Evolutionary conservation across 345 rosid species (phyloP).

Genomic region (Citrus glauca): DNA sequence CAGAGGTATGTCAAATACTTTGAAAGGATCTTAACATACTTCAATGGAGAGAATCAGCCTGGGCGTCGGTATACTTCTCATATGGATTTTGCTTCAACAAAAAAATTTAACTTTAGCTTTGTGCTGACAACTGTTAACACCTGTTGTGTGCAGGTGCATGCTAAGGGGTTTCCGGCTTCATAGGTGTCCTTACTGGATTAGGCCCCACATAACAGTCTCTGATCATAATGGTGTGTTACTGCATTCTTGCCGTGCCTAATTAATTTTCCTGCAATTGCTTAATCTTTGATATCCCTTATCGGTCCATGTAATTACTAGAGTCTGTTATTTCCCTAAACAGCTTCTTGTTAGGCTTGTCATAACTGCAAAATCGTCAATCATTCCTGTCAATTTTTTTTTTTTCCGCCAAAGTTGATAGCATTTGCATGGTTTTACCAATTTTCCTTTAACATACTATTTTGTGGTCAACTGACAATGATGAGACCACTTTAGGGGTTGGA

Average conservation of each 20-base stretch:
- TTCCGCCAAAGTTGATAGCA: not conserved
- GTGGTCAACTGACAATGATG: not conserved
- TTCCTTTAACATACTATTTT: not conserved
- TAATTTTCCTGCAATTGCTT: not conserved
- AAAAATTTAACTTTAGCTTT: conserved; percentile 1
- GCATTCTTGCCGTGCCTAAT: not conserved
- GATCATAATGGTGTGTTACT: conserved; percentile 60
- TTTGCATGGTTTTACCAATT: not conserved
- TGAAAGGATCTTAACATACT: conserved; percentile 66
- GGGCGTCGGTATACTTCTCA: conserved; percentile 56
- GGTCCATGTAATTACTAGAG: not conserved
- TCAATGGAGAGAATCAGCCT: conserved; percentile 76
- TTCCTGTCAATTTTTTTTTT: not conserved
- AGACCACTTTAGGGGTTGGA: not conserved
- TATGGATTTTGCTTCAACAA: not conserved
- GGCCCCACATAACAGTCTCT: conserved; percentile 76
- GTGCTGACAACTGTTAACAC: conserved; percentile 4
- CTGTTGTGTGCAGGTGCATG: conserved; percentile 60
- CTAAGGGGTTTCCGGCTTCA: conserved; percentile 89
- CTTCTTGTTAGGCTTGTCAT: not conserved
- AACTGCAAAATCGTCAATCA: not conserved
- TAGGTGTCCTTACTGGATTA: conserved; percentile 83
- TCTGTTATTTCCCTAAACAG: not conserved
- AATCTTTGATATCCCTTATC: not conserved
- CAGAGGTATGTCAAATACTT: conserved; percentile 87